Percentiles rank a stretch among this genome's conserved stretches.
These are phyloP conservation scores for Podaxis sp. DNA, from an alignment of 768 basidiomycete species.

Conservation along the genomic window DNA sequence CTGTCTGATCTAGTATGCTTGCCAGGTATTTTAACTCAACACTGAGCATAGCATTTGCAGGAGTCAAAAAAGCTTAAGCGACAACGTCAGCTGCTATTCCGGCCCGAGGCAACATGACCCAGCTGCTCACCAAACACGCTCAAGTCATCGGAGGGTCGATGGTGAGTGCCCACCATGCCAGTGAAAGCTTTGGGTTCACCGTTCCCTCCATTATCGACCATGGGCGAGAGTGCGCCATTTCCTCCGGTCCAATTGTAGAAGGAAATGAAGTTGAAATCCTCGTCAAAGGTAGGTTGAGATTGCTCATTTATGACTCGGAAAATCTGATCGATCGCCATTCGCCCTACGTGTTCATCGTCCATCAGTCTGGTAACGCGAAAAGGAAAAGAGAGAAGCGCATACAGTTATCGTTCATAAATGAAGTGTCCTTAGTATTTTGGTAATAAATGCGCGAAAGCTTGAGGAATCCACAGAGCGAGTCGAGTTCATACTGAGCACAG, in stretches of 20 bases:
- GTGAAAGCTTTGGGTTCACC: slow-evolving; percentile 74
- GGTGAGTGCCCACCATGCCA: slow-evolving; percentile 72
- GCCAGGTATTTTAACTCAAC: slow-evolving; percentile 65
- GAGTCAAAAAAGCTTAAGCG: slow-evolving; percentile 58
- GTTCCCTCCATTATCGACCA: slow-evolving; percentile 64
- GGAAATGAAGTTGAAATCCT: slow-evolving; percentile 67
- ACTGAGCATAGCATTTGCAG: slow-evolving; percentile 80
- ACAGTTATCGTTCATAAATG: slow-evolving; percentile 73
- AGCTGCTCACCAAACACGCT: slow-evolving; percentile 50
- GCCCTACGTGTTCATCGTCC: slow-evolving; percentile 41
- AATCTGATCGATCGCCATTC: slow-evolving; percentile 61
- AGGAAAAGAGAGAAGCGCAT: slow-evolving; percentile 15
- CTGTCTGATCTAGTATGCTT: slow-evolving; percentile 47
- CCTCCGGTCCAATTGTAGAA: slow-evolving; percentile 84
- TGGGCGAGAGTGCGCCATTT: slow-evolving; percentile 55
- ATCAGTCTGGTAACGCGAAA: not conserved
- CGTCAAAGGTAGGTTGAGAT: slow-evolving; percentile 67
- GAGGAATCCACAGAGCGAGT: slow-evolving; percentile 74
- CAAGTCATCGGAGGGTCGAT: slow-evolving; percentile 74
- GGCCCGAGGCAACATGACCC: not conserved
- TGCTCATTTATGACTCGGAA: slow-evolving; percentile 77
- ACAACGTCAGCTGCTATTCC: not conserved
- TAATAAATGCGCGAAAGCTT: slow-evolving; percentile 75
- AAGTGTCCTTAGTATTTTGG: slow-evolving; percentile 62
- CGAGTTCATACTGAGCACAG: slow-evolving; percentile 61